Conservation (phyloP, 1,284 basidiomycete species). For the Tylopilus sp. region DNA sequence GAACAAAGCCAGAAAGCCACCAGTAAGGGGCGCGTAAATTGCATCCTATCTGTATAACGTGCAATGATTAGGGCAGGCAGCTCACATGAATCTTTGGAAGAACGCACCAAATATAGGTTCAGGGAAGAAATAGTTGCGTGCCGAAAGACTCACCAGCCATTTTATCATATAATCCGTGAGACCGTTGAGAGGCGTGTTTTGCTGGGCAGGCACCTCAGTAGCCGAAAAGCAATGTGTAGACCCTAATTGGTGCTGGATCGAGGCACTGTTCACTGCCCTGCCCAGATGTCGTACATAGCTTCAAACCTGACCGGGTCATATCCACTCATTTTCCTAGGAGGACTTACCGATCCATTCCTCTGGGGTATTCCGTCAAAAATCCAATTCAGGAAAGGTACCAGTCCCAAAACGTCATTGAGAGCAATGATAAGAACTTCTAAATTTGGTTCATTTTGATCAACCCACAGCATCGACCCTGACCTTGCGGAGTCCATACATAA, state of each 20-base stretch:
- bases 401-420: too few species aligned
- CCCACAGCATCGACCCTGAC: too few species aligned
- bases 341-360: too few species aligned
- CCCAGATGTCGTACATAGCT: not conserved
- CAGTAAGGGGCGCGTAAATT: not conserved
- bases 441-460: too few species aligned
- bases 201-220: not conserved
- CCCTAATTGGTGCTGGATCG: not conserved
- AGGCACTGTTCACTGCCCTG: not conserved
- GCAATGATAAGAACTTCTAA: too few species aligned
- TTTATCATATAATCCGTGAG: not conserved
- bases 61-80: not conserved
- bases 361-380: too few species aligned
- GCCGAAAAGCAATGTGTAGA: not conserved
- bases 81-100: too few species aligned
- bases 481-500: too few species aligned
- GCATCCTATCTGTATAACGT: not conserved
- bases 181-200: not conserved
- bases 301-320: not conserved
- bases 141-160: not conserved
- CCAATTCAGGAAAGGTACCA: too few species aligned
- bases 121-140: not conserved
- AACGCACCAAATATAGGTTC: not conserved
- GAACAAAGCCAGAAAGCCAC: slow-evolving; percentile 2
- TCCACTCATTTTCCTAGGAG: too few species aligned